Base-by-base conservation (phyloP, 139 green algal species). In the Chlorella vulgaris region DNA sequence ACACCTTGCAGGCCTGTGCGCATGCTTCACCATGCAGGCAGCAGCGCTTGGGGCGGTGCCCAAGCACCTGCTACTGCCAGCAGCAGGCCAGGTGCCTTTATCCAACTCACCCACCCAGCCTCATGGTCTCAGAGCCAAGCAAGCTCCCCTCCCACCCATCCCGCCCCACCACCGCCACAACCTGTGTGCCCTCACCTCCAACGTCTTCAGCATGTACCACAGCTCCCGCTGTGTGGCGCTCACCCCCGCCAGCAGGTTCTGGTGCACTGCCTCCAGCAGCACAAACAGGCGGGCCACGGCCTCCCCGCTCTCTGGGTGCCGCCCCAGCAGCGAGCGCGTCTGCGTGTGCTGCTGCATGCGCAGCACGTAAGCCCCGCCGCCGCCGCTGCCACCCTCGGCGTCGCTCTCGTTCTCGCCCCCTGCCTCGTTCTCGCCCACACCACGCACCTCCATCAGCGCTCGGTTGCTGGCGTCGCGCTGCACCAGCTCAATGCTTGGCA, bases 191-290 rank as follows among this genome's bases (percentile, higher is more conserved):
- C 68, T 33, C 31, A 90, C 58, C 31, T 80, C 55, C 6, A 69
- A 29, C 7, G 50, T 82, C 33, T 87, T 87, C 10, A 95, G 69
- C 78, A 66, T 85, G 83, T 96, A 96, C 82, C 92, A 96, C 36
- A 96, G 60, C 40, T 95, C 92, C 0, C 92, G 81, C 81, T 96
- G 92, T 6, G 90, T 94, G 29, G 84, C 85, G 43, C 75, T 70
- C 19, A 71, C 74, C 0, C 85, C 86, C 22, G 63, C 47, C 19
- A 83, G 68, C 39, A 95, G 74, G 38, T 90, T 83, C n/a, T 90
- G 73, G n/a, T 95, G 91, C 13, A 88, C 76, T 0, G 78, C 43
- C 22, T 88, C 84, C 42, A 95, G 74, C 28, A 95, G 70, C 39
- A 83, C 78, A 36, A 92, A 84, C 35, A 94, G 63, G 15, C 86